These are phyloP conservation scores for Leersia perrieri DNA, from an alignment of 176 grass and related monocot species.

Conservation along the genomic window DNA sequence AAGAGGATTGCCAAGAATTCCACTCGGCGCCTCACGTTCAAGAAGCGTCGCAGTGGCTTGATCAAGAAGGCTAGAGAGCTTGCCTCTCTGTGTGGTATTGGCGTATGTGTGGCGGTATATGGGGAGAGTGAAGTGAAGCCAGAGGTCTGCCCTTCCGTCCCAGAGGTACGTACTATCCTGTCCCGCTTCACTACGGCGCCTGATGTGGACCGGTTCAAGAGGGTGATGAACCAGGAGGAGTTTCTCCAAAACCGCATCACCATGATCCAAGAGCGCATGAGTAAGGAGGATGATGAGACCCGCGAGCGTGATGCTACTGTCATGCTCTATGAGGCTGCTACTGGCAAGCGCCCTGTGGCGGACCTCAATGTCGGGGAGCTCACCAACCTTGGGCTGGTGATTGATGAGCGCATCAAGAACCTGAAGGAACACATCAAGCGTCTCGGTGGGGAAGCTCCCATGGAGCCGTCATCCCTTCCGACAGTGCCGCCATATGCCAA, in stretches of 20 bases:
- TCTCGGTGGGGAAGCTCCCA: background rate
- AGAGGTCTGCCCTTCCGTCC: constrained; percentile 9
- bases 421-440: background rate
- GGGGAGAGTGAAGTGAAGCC: background rate
- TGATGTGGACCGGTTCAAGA: constrained; percentile 16
- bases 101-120: constrained; percentile 16
- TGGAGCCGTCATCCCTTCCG: background rate
- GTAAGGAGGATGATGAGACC: background rate
- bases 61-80: constrained; percentile 32
- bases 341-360: background rate
- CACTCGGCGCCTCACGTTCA: constrained; percentile 4
- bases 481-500: background rate
- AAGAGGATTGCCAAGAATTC: constrained; percentile 16
- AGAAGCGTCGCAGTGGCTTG: constrained; percentile 12
- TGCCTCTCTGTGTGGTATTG: constrained; percentile 13
- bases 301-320: background rate
- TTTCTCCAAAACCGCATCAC: constrained; percentile 3
- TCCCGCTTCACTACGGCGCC: constrained; percentile 11
- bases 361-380: constrained; percentile 1
- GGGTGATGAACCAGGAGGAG: constrained; percentile 34
- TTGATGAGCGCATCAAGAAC: background rate
- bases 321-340: constrained; percentile 14
- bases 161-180: background rate
- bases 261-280: background rate
- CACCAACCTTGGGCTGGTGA: background rate